Evolutionary conservation across 441 rosid genomes (phyloP).

Genomic region (Pelargonium cotyledonis): DNA sequence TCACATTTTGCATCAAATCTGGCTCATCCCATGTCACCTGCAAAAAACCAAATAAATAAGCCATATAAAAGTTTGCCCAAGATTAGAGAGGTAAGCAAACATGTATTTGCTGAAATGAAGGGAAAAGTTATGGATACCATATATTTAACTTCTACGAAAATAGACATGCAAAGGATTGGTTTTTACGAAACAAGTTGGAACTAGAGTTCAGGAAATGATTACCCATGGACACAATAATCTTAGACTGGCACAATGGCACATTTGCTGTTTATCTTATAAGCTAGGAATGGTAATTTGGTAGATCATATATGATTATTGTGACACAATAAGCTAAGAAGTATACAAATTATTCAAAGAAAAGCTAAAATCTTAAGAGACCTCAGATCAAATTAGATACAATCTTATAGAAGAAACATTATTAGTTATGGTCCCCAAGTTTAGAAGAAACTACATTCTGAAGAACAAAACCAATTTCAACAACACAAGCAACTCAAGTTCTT

Average conservation of each 20-base stretch:
- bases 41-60: background rate
- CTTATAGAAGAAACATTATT: too few species aligned
- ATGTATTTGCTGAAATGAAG: background rate
- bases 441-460: background rate
- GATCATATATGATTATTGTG: too few species aligned
- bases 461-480: background rate
- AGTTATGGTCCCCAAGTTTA: background rate
- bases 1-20: slow-evolving; percentile 86
- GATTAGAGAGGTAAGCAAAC: background rate
- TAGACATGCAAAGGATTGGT: too few species aligned
- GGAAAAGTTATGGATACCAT: too few species aligned
- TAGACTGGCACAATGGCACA: background rate
- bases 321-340: too few species aligned
- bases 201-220: background rate
- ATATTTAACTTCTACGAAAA: too few species aligned
- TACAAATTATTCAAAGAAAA: too few species aligned
- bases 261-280: too few species aligned
- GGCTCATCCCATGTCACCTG: slow-evolving; percentile 99
- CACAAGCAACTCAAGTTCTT: background rate
- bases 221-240: background rate
- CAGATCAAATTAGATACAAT: too few species aligned
- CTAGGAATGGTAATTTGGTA: too few species aligned
- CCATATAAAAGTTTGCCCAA: background rate
- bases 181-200: background rate
- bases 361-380: too few species aligned